These are phyloP conservation scores for Galerina sulciceps DNA, from an alignment of 768 basidiomycete species.

Conservation along the genomic window DNA sequence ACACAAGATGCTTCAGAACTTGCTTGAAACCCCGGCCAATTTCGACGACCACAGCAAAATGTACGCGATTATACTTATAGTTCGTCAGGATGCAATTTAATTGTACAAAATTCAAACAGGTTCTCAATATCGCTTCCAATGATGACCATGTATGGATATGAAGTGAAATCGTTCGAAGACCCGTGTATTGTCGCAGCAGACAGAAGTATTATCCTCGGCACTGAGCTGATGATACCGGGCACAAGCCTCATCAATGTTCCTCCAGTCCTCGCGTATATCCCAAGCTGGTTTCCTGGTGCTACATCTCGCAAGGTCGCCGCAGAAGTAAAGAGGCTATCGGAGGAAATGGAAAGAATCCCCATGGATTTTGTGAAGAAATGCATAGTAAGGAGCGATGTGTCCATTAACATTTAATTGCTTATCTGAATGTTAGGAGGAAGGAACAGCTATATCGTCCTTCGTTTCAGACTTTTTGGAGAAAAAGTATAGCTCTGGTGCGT, in stretches of 20 bases:
- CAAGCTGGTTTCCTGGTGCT: constrained; percentile 25
- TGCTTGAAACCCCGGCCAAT: constrained; percentile 21
- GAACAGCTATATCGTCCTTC: constrained; percentile 8
- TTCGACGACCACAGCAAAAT: constrained; percentile 11
- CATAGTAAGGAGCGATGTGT: not conserved
- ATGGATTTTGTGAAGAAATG: constrained; percentile 8
- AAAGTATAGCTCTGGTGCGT: not conserved
- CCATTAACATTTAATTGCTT: not conserved
- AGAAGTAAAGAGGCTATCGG: constrained; percentile 20
- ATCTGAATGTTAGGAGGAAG: not conserved
- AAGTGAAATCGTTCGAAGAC: constrained; percentile 12
- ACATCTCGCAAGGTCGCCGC: not conserved
- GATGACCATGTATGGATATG: constrained; percentile 21
- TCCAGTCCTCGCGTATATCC: constrained; percentile 19
- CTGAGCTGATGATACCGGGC: constrained; percentile 13
- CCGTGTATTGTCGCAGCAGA: constrained; percentile 30
- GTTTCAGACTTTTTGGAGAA: constrained; percentile 12
- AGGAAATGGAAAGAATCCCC: constrained; percentile 11
- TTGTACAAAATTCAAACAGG: not conserved
- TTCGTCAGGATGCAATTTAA: not conserved
- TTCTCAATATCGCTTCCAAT: constrained; percentile 17
- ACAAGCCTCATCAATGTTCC: constrained; percentile 14
- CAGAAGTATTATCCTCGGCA: constrained; percentile 25
- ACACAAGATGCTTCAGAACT: constrained; percentile 30
- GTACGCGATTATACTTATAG: not conserved